Evolutionary conservation across 2,329 filamentous ascomycete genomes (phyloP), one percentile per base, ranked within the genome.

Genomic region (Sodiomyces alkalinus): DNA sequence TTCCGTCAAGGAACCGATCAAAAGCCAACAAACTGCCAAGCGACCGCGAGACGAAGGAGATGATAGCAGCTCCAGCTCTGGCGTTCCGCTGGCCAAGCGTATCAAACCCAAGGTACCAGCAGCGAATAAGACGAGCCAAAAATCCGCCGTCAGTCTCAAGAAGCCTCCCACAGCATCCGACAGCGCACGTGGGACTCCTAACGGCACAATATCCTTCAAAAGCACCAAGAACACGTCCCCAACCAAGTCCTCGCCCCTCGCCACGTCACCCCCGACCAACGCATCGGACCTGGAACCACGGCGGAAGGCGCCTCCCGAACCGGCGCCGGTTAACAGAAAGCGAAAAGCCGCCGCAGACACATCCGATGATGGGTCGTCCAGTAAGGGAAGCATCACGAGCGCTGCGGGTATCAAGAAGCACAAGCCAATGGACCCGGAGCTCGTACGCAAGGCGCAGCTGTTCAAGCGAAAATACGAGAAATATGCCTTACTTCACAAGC

Each of bases 231-330:
- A 60, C 35, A 73, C 62, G 0, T 73, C 68, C 6, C 69, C 68
- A 1, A 56, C 58, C 28, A 76, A 76, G 44, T 75, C 72, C 3
- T 76, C 72, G 7, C 72, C 71, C 4, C 53, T 76, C 12, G 70
- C 70, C n/a, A 70, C 69, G 2, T 75, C 71, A 6, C 69, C 71
- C 9, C 71, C 71, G 0, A 74, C 71, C 6, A 76, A 75, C 36
- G 72, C 69, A 1, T 74, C 70, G 2, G 71, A 76, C 32, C 49
- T 74, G 20, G 69, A 73, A 17, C 54, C 23, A 14, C 27, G 27
- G 6, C 27, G 27, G 5, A 46, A 53, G 24, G 49, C 45, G 12
- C 29, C 29, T 9, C 13, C 42, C 38, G 39, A 54, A 24, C 37
- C 46, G 27, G 35, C 44, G n/a, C 42, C 40, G 9, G 36, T 39